These are phyloP conservation scores for Pythium plurisporium DNA, from an alignment of 352 stramenopile genomes.

Conservation along the genomic window DNA sequence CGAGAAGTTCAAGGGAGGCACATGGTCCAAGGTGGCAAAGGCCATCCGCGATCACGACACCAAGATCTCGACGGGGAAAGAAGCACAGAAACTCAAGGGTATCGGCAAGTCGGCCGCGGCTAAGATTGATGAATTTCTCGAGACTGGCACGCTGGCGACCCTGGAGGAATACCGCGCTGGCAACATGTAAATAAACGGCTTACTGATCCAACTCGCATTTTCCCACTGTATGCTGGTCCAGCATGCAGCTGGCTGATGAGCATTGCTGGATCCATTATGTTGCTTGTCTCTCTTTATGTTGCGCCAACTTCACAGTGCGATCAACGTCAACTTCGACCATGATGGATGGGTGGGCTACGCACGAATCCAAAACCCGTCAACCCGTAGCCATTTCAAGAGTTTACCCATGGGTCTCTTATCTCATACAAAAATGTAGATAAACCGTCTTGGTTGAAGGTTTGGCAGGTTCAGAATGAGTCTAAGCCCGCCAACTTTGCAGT, in stretches of 20 bases:
- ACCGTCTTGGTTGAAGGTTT: not conserved
- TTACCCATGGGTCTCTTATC: not conserved
- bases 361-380: not conserved
- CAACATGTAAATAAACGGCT: conserved; percentile 50
- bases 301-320: not conserved
- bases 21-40: conserved; percentile 86
- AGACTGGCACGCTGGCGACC: conserved; percentile 70
- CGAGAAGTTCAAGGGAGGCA: conserved; percentile 82
- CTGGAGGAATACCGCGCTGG: conserved; percentile 83
- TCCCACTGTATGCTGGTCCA: not conserved
- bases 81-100: conserved; percentile 78
- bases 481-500: not conserved
- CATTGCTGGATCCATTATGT: not conserved
- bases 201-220: not conserved
- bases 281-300: not conserved
- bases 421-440: not conserved
- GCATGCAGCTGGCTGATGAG: too few species aligned
- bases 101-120: conserved; percentile 74
- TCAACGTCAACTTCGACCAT: not conserved
- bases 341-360: not conserved
- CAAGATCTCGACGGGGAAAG: conserved; percentile 64
- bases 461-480: not conserved
- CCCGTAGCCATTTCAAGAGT: conserved; percentile 4
- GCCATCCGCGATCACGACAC: conserved; percentile 69
- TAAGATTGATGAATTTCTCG: conserved; percentile 87